Conservation (phyloP, 805 yeast genomes). For the Kregervanrija delftensis region DNA sequence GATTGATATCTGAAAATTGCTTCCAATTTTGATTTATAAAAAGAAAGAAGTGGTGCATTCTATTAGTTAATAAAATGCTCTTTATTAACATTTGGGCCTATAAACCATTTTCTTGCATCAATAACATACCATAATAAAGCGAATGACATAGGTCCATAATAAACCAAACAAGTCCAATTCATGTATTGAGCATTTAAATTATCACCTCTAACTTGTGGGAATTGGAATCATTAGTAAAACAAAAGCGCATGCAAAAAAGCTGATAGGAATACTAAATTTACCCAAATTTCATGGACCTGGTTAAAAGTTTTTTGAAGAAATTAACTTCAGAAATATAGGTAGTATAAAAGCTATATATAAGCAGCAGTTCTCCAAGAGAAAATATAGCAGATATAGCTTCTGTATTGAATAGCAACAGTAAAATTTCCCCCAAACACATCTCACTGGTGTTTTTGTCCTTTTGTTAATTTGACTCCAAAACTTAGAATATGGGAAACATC, state of each 20-base stretch:
- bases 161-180: constrained; percentile 46
- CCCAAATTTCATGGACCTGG: constrained; percentile 44
- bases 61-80: constrained; percentile 49
- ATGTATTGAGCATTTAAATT: constrained; percentile 31
- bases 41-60: no score
- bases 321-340: constrained; percentile 36
- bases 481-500: constrained; percentile 40
- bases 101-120: constrained; percentile 46
- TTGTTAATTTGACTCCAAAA: constrained; percentile 32
- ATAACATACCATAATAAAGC: constrained; percentile 36
- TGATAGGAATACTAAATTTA: constrained; percentile 29
- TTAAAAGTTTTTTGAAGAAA: constrained; percentile 33
- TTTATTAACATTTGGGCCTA: constrained; percentile 46
- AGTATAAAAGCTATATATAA: constrained; percentile 40
- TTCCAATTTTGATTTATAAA: no score
- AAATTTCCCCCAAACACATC: constrained; percentile 43
- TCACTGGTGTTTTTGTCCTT: constrained; percentile 37
- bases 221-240: constrained; percentile 37
- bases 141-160: constrained; percentile 32
- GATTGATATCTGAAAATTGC: no score
- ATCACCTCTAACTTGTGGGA: constrained; percentile 41
- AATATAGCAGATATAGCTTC: constrained; percentile 46
- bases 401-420: constrained; percentile 34
- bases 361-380: constrained; percentile 44
- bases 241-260: constrained; percentile 35